Evolutionary conservation across 768 basidiomycete species (phyloP).

Genomic region (Russula brevipes): DNA sequence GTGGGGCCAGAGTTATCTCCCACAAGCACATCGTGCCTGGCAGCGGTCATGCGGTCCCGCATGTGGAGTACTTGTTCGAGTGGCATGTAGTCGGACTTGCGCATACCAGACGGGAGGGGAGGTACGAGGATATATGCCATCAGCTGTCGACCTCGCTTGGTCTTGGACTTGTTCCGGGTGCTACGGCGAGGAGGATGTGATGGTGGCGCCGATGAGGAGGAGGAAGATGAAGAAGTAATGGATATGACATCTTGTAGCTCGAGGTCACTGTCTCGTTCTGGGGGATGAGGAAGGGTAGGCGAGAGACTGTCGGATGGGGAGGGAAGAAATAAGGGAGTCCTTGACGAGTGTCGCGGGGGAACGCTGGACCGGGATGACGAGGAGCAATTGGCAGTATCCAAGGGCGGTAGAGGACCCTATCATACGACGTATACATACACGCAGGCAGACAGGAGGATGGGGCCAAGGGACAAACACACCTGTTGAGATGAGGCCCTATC

Average conservation of each 20-base stretch:
- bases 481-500: not conserved
- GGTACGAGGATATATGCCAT: slow-evolving; percentile 14
- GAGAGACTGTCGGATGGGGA: not conserved
- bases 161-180: not conserved
- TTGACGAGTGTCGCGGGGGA: not conserved
- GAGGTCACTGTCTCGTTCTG: not conserved
- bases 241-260: slow-evolving; percentile 7
- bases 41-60: not conserved
- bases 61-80: not conserved
- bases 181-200: slow-evolving; percentile 1
- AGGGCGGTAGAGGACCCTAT: not conserved
- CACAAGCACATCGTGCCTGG: not conserved
- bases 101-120: not conserved
- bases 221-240: not conserved
- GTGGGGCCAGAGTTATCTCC: not conserved
- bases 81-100: slow-evolving; percentile 3
- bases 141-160: slow-evolving; percentile 2
- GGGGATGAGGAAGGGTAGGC: not conserved
- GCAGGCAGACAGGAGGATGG: not conserved
- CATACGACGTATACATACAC: not conserved
- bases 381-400: not conserved
- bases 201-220: not conserved
- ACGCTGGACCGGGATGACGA: not conserved
- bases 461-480: not conserved
- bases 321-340: slow-evolving; percentile 14